Evolutionary conservation across 2,329 filamentous ascomycete species (phyloP).

Genomic region (Macroventuria anomochaeta): DNA sequence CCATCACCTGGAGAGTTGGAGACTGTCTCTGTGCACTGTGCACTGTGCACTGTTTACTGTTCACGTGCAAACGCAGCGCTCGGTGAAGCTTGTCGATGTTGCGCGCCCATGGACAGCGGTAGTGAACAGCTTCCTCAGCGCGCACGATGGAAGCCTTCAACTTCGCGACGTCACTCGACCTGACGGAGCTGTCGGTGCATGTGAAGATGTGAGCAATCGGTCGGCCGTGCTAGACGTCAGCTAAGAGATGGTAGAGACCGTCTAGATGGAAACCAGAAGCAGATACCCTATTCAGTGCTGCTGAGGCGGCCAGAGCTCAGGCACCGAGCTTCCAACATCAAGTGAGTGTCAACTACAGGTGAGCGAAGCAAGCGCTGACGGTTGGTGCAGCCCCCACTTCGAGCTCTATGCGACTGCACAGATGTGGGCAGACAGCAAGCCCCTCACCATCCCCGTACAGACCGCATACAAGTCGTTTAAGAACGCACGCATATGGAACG

Average conservation of each 20-base stretch:
- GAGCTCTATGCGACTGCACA: constrained; percentile 94
- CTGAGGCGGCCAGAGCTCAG: constrained; percentile 79
- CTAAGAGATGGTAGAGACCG: constrained; percentile 63
- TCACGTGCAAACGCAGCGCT: not conserved
- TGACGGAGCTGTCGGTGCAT: constrained; percentile 71
- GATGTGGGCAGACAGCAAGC: constrained; percentile 95
- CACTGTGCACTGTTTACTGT: not conserved
- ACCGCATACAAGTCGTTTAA: constrained; percentile 94
- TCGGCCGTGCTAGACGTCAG: not conserved
- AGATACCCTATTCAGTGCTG: constrained; percentile 77
- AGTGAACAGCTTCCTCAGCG: constrained; percentile 25
- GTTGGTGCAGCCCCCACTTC: constrained; percentile 69
- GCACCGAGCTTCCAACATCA: constrained; percentile 85
- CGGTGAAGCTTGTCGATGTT: constrained; percentile 8
- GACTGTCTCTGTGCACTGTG: not conserved
- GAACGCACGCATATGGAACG: constrained; percentile 79
- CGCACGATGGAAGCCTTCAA: constrained; percentile 87
- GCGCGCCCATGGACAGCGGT: constrained; percentile 33
- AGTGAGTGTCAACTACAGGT: constrained; percentile 52
- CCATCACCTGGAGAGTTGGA: not conserved
- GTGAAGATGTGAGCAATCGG: constrained; percentile 64
- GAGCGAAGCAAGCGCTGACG: constrained; percentile 5
- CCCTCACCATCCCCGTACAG: constrained; percentile 87
- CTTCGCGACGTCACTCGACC: constrained; percentile 86
- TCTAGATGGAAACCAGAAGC: constrained; percentile 78